phyloP scores from a whole-genome alignment of 768 basidiomycete genomes.

The Daedaleopsis sinensis region DNA sequence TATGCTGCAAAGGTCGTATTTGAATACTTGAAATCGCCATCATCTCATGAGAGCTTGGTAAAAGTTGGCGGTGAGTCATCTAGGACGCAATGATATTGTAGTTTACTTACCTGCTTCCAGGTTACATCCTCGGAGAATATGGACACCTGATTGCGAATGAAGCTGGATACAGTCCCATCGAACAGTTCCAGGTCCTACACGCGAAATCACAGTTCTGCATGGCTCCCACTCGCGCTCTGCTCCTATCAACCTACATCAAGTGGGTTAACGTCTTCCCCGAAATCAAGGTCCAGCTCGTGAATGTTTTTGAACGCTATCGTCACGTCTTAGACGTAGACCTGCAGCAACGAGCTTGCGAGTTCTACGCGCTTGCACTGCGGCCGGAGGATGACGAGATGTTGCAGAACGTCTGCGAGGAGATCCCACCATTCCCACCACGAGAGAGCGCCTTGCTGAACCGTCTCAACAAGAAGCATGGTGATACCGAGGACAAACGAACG shows the following conservation, averaged over 20 bases:
- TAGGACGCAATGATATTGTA: neutral
- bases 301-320: conserved; percentile 96
- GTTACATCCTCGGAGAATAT: conserved; percentile 97
- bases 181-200: conserved; percentile 93
- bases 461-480: conserved; percentile 86
- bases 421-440: conserved; percentile 97
- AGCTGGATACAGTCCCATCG: conserved; percentile 86
- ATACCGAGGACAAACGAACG: conserved; percentile 93
- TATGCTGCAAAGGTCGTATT: conserved; percentile 95
- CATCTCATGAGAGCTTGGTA: conserved; percentile 90
- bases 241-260: conserved; percentile 98
- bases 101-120: conserved; percentile 38
- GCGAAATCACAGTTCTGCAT: conserved; percentile 94
- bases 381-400: conserved; percentile 91
- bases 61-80: conserved; percentile 83
- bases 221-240: conserved; percentile 87
- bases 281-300: conserved; percentile 91
- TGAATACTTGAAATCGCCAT: conserved; percentile 83
- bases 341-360: conserved; percentile 98
- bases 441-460: conserved; percentile 88
- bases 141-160: conserved; percentile 98
- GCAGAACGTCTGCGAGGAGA: conserved; percentile 96
- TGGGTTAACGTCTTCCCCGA: conserved; percentile 99
- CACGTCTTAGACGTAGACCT: conserved; percentile 96
- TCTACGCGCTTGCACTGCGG: conserved; percentile 82